These are phyloP conservation scores for Aspergillus ellipticus DNA, from an alignment of 495 filamentous ascomycete species.

Conservation along the genomic window DNA sequence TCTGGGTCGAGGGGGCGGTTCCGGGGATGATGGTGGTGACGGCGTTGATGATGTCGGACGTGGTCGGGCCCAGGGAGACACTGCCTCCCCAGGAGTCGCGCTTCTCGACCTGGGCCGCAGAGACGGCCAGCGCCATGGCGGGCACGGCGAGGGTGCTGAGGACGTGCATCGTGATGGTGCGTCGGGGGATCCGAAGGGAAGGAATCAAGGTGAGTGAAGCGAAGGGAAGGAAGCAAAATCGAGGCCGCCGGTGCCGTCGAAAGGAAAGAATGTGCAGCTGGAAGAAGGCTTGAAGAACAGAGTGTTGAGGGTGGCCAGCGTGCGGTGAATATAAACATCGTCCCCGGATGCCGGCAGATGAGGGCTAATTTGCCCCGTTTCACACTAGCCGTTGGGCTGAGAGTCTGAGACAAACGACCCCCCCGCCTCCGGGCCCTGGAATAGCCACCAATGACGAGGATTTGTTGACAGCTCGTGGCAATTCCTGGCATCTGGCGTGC, in stretches of 20 bases:
- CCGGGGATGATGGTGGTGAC: conserved; percentile 42
- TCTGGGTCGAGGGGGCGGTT: conserved; percentile 31
- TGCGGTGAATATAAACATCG: neutral
- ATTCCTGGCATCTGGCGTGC: too few relatives aligned
- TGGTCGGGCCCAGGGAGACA: conserved; percentile 38
- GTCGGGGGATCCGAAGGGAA: too few relatives aligned
- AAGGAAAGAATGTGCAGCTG: neutral
- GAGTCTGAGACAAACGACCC: too few relatives aligned
- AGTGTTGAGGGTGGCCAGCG: too few relatives aligned
- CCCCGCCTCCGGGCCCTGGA: too few relatives aligned
- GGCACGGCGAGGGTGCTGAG: neutral
- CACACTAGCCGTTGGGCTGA: neutral
- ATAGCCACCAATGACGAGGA: too few relatives aligned
- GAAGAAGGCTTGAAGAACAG: neutral
- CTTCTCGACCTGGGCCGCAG: conserved; percentile 11
- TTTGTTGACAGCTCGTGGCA: too few relatives aligned
- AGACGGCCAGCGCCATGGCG: neutral
- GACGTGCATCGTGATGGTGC: neutral
- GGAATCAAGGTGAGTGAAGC: neutral
- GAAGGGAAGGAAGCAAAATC: neutral
- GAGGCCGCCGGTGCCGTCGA: neutral
- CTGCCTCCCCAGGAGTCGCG: conserved; percentile 36
- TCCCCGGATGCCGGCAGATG: neutral
- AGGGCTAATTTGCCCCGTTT: neutral
- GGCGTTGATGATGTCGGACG: conserved; percentile 36